These are phyloP conservation scores for Plantago major DNA, from an alignment of 257 asterid genomes.

Conservation along the genomic window DNA sequence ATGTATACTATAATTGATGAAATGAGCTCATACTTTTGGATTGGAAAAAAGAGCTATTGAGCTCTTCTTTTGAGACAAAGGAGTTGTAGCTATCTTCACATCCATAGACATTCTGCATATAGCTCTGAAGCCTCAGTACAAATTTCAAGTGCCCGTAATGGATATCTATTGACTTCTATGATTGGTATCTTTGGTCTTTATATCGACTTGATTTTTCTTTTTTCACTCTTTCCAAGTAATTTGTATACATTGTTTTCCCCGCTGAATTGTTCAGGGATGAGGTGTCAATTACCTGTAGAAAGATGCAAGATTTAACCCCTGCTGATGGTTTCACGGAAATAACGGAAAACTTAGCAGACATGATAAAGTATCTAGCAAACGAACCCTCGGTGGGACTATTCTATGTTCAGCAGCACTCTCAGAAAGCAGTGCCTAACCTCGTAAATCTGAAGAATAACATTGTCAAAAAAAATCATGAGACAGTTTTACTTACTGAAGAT, in stretches of 20 bases:
- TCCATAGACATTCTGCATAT: no score
- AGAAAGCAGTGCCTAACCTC: conserved; percentile 71
- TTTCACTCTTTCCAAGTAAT: conserved; percentile 1
- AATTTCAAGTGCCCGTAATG: neutral
- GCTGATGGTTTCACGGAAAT: conserved; percentile 87
- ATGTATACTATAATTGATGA: no score
- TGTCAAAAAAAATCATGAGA: conserved; percentile 53
- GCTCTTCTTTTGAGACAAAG: neutral
- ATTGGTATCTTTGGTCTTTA: neutral
- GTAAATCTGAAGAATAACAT: conserved; percentile 57
- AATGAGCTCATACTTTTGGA: no score
- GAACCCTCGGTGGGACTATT: conserved; percentile 97
- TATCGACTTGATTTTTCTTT: no score
- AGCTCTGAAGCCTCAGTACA: no score
- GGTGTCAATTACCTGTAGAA: conserved; percentile 60
- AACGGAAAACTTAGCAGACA: conserved; percentile 67
- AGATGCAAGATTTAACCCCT: conserved; percentile 75
- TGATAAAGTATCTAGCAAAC: conserved; percentile 82
- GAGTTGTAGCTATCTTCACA: no score
- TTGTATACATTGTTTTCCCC: neutral
- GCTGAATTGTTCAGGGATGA: conserved; percentile 56
- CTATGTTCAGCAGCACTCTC: conserved; percentile 83
- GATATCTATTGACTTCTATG: neutral
- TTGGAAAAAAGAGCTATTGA: neutral
- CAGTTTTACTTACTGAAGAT: conserved; percentile 71